Base-by-base conservation (phyloP, 768 basidiomycete genomes). In the Suillus subaureus region DNA sequence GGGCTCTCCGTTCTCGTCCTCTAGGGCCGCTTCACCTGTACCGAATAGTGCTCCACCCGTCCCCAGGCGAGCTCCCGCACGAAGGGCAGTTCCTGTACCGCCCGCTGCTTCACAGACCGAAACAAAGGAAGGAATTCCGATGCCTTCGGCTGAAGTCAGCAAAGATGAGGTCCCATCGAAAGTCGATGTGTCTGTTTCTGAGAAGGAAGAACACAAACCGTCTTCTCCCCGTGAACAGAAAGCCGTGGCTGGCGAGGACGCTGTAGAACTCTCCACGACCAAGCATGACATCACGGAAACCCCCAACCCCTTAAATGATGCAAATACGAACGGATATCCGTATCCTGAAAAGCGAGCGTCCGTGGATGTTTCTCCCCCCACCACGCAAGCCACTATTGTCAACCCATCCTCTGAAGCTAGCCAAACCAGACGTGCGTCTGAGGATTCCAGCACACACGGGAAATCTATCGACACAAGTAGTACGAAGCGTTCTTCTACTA, bases 1-100 rank as follows among this genome's bases (percentile, higher is more conserved):
- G 51, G 18, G 37, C 23, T 76, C 78, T n/a, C 78, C 74, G 0
- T 67, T 81, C 56, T 74, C 71, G n/a, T 73, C 79, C 4, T 77
- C 78, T 37, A 71, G 81, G 40, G 66, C 77, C 3, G 71, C 71
- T 15, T 82, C 82, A 5, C 82, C 84, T 56, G 77, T 72, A 4
- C 62, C 47, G 43, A 63, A 67, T 2, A 66, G 68, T 1, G 77
- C 79, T 7, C 90, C 90, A 0, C 90, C 90, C 2, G 74, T 92
- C 28, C 90, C 90, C 0, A 82, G 88, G 49, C 80, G 90, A 54
- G 90, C 90, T 0, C 84, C 88, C 57, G 86, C 84, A 1, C 82
- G 90, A 26, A 78, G 77, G 7, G 66, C 63, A 28, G 73, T 69
- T 4, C 75, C 75, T 49, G 70, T 64, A 12, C 77, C 79, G 2